phyloP scores from a whole-genome alignment of 148 eudicot species.

The Cornus controversa region DNA sequence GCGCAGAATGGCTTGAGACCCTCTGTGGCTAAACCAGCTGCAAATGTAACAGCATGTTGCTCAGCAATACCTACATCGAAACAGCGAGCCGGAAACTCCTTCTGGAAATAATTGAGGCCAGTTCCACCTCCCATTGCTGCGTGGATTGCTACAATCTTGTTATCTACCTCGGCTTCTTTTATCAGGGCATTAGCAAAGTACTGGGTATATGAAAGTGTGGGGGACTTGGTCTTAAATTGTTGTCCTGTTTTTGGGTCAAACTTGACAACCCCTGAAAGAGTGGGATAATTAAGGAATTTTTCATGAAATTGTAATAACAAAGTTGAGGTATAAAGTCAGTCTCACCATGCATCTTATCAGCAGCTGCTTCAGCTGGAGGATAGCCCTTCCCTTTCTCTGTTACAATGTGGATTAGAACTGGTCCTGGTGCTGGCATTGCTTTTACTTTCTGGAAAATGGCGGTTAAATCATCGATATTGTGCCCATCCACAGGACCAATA shows the following conservation, averaged over 20 bases:
- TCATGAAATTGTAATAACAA: not conserved
- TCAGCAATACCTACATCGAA: constrained; percentile 83
- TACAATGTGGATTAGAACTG: constrained; percentile 66
- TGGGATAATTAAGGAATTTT: not conserved
- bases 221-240: constrained; percentile 57
- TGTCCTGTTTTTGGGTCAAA: constrained; percentile 64
- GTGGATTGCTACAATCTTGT: constrained; percentile 62
- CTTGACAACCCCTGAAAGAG: constrained; percentile 58
- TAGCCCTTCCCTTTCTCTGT: constrained; percentile 87
- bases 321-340: not conserved
- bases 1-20: constrained; percentile 84
- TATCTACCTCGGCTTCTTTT: constrained; percentile 67
- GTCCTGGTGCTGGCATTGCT: constrained; percentile 67
- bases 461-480: constrained; percentile 57
- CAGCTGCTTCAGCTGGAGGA: constrained; percentile 71
- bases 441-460: constrained; percentile 58
- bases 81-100: constrained; percentile 64
- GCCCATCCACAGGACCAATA: constrained; percentile 83
- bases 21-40: constrained; percentile 78
- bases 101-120: constrained; percentile 68
- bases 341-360: constrained; percentile 85
- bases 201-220: constrained; percentile 62
- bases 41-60: constrained; percentile 82
- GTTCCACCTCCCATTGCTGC: constrained; percentile 91
- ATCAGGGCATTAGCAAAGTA: constrained; percentile 66